phyloP scores from a whole-genome alignment of 177 flowering plant species.

The Vitis hybrid region DNA sequence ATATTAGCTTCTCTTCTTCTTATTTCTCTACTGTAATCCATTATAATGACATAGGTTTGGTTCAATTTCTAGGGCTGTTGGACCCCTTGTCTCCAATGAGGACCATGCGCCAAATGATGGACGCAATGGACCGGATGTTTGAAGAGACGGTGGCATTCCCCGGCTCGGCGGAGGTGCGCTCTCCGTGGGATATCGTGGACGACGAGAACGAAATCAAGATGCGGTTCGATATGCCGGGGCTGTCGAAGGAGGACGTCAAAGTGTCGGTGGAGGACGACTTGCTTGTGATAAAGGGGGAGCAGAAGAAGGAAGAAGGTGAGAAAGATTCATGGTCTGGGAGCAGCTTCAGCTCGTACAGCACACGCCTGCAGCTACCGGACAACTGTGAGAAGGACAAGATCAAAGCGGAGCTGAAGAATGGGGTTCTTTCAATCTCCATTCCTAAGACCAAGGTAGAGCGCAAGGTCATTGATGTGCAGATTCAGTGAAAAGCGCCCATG shows the following conservation, averaged over 20 bases:
- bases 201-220: conserved; percentile 62
- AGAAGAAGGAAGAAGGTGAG: conserved; percentile 27
- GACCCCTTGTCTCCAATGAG: conserved; percentile 73
- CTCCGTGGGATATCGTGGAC: conserved; percentile 79
- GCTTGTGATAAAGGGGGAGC: conserved; percentile 61
- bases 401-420: conserved; percentile 78
- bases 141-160: conserved; percentile 54
- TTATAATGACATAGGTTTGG: neutral
- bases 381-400: conserved; percentile 70
- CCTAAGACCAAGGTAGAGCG: conserved; percentile 60
- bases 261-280: conserved; percentile 61
- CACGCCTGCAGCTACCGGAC: conserved; percentile 64
- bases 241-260: conserved; percentile 64
- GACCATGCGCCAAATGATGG: conserved; percentile 74
- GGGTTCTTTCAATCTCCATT: conserved; percentile 65
- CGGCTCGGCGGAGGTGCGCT: conserved; percentile 29
- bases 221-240: conserved; percentile 84
- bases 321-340: conserved; percentile 39
- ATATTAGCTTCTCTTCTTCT: too few relatives aligned
- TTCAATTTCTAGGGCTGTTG: conserved; percentile 36
- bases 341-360: conserved; percentile 47
- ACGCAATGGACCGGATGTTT: conserved; percentile 69
- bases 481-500: conserved; percentile 25
- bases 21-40: too few relatives aligned
- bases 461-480: conserved; percentile 66